These are phyloP conservation scores for Lachnellula hyalina DNA, from an alignment of 2,329 filamentous ascomycete species.

Conservation along the genomic window DNA sequence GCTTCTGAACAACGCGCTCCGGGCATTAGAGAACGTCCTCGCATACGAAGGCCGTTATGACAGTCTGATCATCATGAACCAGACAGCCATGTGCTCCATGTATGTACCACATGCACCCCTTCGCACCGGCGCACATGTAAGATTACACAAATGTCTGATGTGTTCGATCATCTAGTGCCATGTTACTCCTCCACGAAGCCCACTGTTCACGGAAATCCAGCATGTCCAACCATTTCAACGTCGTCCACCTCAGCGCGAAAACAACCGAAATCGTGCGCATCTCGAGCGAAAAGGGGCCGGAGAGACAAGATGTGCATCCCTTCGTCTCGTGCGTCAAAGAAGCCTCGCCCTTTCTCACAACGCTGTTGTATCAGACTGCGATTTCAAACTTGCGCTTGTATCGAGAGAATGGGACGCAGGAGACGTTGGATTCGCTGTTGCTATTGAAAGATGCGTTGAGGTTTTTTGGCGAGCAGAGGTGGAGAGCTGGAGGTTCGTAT, in stretches of 20 bases:
- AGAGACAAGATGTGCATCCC: not conserved
- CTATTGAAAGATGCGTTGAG: slow-evolving; percentile 5
- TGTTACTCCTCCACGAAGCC: slow-evolving; percentile 13
- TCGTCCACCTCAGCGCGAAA: not conserved
- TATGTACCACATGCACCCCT: not conserved
- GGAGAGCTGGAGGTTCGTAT: slow-evolving; percentile 12
- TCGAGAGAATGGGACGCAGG: slow-evolving; percentile 3
- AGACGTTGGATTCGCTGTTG: slow-evolving; percentile 3
- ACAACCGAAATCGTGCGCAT: not conserved
- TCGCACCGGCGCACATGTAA: not conserved
- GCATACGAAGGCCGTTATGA: slow-evolving; percentile 9
- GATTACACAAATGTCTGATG: not conserved
- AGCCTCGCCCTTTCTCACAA: slow-evolving; percentile 12
- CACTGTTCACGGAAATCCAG: slow-evolving; percentile 2
- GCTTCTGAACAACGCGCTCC: slow-evolving; percentile 11
- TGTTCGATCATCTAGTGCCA: not conserved
- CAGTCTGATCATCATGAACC: slow-evolving; percentile 13
- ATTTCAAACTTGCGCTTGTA: slow-evolving; percentile 6
- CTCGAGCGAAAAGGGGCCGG: not conserved
- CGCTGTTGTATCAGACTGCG: slow-evolving; percentile 9
- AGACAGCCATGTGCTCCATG: slow-evolving; percentile 12
- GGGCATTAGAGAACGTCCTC: slow-evolving; percentile 6
- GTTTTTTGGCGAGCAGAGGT: slow-evolving; percentile 8
- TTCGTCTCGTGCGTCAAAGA: slow-evolving; percentile 7
- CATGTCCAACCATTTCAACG: slow-evolving; percentile 3